Base-by-base conservation (phyloP, 441 rosid species). In the Capsella rubella region DNA sequence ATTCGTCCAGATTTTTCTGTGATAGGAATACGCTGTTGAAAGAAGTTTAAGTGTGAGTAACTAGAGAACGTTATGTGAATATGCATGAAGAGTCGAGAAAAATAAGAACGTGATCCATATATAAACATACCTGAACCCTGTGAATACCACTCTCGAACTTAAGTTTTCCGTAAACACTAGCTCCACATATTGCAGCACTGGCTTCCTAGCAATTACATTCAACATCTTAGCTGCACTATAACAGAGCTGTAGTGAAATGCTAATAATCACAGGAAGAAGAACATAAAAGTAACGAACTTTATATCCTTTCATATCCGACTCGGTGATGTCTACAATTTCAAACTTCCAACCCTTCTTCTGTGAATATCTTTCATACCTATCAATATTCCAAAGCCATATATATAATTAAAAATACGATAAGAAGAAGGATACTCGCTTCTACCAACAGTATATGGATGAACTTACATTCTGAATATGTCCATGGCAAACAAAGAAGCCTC, bases 121-220 rank as follows among this genome's bases (percentile, higher is more conserved):
- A 50, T 42, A 45, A 21, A 49, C 28, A 75, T 59, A 92, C 99
- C 98, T 95, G 99, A 80, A 90, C 98, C 78, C 99, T 86, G 79
- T 95, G 99, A 69, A 95, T 88, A 56, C 98, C 99, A 86, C 98
- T 92, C 86, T 95, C 99, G 71, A 92, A 95, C 87, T 95, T 95
- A 60, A 95, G 95, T 78, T 92, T 92, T 67, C 97, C 98, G 70
- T 82, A 95, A 14, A 92, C 89, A 79, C 81, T 87, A 65, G 72
- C 82, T 51, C 99, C 98, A 3, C 92, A 86, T 56, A 95, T 89
- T 61, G 97, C 88, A 37, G 99, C 98, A 82, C 88, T 90, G 69
- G 95, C 99, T 92, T 95, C 96, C 98, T 92, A 88, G 61, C 75
- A 68, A 78, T 57, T 8, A 66, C 66, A 79, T 74, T 51, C 65